Evolutionary conservation across 805 yeast species (phyloP).

Genomic region (Yamadazyma sp.): DNA sequence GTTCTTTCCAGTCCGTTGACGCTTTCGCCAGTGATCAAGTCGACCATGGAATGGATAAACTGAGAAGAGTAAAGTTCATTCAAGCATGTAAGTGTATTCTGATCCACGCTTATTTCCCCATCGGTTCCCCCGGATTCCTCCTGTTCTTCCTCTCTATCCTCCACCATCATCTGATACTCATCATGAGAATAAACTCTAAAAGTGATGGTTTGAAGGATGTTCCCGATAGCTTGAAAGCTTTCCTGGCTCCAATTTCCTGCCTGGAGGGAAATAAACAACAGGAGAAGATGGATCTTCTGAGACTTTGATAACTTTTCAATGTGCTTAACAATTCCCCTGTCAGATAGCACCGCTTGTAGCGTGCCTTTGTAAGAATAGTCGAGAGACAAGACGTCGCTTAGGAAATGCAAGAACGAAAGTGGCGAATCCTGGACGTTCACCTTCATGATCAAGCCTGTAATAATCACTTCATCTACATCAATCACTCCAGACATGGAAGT

Average conservation of each 20-base stretch:
- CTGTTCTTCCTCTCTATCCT: conserved; percentile 22
- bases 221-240: conserved; percentile 21
- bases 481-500: not conserved
- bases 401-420: conserved; percentile 2
- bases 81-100: conserved; percentile 10
- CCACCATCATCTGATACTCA: conserved; percentile 21
- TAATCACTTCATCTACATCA: not conserved
- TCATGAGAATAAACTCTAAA: conserved; percentile 18
- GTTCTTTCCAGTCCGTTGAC: conserved; percentile 1
- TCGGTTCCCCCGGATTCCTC: conserved; percentile 1
- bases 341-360: not conserved
- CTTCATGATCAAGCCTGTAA: conserved; percentile 3
- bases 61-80: conserved; percentile 20
- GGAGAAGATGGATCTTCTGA: conserved; percentile 6
- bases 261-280: not conserved
- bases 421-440: conserved; percentile 14
- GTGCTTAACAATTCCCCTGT: not conserved
- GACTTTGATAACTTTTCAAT: not conserved
- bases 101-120: conserved; percentile 5
- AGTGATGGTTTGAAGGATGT: conserved; percentile 20
- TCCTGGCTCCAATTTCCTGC: conserved; percentile 2
- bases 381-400: not conserved
- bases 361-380: not conserved
- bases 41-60: conserved; percentile 22
- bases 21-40: conserved; percentile 5